These are phyloP conservation scores for Phaeodactylum tricornutum DNA, from an alignment of 108 stramenopile genomes.

Conservation along the genomic window DNA sequence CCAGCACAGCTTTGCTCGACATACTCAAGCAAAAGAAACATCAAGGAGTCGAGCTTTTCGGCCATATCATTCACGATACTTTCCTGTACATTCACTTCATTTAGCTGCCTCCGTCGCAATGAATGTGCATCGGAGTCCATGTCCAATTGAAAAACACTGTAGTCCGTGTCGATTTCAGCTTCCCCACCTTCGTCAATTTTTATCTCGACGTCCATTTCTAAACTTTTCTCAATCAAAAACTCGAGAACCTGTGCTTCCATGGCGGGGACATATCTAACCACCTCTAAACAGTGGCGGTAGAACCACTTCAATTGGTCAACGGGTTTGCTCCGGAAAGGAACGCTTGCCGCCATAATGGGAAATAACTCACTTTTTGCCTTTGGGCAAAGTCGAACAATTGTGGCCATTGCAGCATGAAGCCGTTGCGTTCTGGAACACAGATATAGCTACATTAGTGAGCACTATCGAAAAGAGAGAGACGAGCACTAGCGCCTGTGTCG, in stretches of 20 bases:
- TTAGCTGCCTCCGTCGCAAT: conserved; percentile 4
- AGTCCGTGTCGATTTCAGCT: conserved; percentile 49
- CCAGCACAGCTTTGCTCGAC: conserved; percentile 16
- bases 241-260: conserved; percentile 33
- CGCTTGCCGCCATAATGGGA: conserved; percentile 33
- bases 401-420: conserved; percentile 30
- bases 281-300: conserved; percentile 20
- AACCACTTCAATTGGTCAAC: conserved; percentile 20
- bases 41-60: conserved; percentile 56
- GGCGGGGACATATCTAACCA: conserved; percentile 31
- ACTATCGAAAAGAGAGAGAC: not conserved
- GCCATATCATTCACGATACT: conserved; percentile 37
- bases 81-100: conserved; percentile 2
- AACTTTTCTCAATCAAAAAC: conserved; percentile 69
- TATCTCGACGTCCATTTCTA: conserved; percentile 98
- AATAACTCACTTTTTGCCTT: conserved; percentile 34
- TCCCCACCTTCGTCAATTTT: conserved; percentile 82
- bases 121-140: conserved; percentile 1
- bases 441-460: not conserved
- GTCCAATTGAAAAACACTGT: conserved; percentile 18
- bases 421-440: conserved; percentile 15
- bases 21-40: conserved; percentile 44
- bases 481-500: not conserved
- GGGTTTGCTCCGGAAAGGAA: conserved; percentile 26
- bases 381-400: conserved; percentile 31